Evolutionary conservation across 306 rosid species (phyloP).

Genomic region (Gastrolobium bilobum): DNA sequence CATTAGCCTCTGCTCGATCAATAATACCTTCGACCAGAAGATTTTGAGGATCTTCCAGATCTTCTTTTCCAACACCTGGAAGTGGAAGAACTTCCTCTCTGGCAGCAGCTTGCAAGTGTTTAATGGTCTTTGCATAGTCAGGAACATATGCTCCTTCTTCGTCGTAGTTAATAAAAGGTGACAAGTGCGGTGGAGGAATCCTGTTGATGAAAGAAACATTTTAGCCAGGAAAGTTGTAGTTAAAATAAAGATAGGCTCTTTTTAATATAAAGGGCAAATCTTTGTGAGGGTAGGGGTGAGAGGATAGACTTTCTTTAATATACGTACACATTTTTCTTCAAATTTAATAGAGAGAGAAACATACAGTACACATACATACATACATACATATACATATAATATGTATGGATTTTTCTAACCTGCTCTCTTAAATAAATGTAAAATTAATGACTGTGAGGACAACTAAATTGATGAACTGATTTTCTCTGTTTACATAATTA

Average conservation of each 20-base stretch:
- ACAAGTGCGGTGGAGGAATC: constrained; percentile 91
- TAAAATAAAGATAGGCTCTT: background rate
- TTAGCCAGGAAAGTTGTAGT: background rate
- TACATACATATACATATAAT: background rate
- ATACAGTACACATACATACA: background rate
- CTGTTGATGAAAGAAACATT: constrained; percentile 53
- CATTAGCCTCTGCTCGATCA: constrained; percentile 85
- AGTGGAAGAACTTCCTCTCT: constrained; percentile 80
- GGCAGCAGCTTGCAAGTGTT: constrained; percentile 75
- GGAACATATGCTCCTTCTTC: constrained; percentile 91
- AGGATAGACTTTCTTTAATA: background rate
- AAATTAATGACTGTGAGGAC: constrained; percentile 16
- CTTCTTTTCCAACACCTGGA: constrained; percentile 82
- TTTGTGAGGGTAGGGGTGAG: no score
- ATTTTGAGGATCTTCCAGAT: constrained; percentile 86
- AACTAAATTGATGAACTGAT: constrained; percentile 17
- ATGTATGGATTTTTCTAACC: background rate
- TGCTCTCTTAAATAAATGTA: background rate
- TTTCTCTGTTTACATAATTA: background rate
- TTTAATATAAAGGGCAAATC: background rate
- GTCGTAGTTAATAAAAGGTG: constrained; percentile 87
- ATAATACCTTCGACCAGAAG: constrained; percentile 76
- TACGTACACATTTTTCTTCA: background rate
- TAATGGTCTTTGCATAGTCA: constrained; percentile 88
- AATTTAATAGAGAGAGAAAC: background rate